Conservation (phyloP, 129 eudicot genomes). For the Oenanthe sinensis region DNA sequence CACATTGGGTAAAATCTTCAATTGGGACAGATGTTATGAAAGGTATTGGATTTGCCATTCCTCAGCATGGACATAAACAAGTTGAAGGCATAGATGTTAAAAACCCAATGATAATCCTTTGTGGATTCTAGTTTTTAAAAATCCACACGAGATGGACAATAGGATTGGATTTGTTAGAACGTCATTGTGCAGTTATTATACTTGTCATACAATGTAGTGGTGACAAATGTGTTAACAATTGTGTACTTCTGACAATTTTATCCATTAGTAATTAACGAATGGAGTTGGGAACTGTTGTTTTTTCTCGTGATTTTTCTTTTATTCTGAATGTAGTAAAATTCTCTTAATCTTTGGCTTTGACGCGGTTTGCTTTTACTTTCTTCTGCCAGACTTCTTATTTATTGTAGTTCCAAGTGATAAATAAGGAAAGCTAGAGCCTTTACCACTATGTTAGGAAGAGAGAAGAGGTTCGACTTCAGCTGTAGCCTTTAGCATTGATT, state of each 20-base stretch:
- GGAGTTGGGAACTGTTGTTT: background rate
- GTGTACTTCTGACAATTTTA: background rate
- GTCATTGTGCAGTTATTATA: background rate
- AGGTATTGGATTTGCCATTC: constrained; percentile 35
- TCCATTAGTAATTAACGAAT: background rate
- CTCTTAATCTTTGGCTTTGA: background rate
- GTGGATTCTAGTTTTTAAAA: background rate
- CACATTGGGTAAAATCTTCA: constrained; percentile 16
- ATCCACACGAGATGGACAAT: background rate
- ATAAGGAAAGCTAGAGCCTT: background rate
- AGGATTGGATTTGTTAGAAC: background rate
- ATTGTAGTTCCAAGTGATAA: background rate
- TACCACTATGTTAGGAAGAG: background rate
- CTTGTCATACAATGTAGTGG: background rate
- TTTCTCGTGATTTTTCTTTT: background rate
- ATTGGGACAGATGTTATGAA: constrained; percentile 14
- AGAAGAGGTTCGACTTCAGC: background rate
- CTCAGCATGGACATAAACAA: constrained; percentile 30
- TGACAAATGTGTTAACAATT: background rate
- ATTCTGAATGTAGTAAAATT: background rate
- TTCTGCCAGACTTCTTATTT: background rate
- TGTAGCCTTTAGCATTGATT: background rate
- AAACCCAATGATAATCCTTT: background rate
- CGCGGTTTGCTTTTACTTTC: background rate
- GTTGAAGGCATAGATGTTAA: constrained; percentile 43